Evolutionary conservation across 1,284 basidiomycete genomes (phyloP).

Genomic region (Hymenochaete sp.): DNA sequence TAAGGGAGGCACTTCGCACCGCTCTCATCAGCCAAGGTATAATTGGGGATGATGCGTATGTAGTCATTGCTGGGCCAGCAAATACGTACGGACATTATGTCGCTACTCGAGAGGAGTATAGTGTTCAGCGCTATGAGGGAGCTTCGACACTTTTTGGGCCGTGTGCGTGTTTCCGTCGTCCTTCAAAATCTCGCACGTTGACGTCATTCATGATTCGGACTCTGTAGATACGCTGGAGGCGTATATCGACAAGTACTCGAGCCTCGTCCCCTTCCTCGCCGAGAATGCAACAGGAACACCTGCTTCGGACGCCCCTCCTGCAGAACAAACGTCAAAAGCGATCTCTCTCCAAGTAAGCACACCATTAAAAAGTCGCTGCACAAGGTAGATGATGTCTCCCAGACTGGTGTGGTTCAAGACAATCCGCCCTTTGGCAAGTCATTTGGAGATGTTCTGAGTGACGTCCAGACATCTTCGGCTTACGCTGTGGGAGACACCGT

Average conservation of each 20-base stretch:
- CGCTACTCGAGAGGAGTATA: conserved; percentile 67
- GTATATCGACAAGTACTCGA: conserved; percentile 70
- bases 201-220: conserved; percentile 5
- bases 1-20: conserved; percentile 52
- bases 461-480: conserved; percentile 42
- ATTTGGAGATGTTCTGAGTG: conserved; percentile 60
- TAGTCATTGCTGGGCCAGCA: conserved; percentile 71
- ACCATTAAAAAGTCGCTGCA: neutral
- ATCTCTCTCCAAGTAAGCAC: conserved; percentile 57
- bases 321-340: conserved; percentile 55
- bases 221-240: conserved; percentile 61
- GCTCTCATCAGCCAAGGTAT: conserved; percentile 55
- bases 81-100: conserved; percentile 77
- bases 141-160: conserved; percentile 75
- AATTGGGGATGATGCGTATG: conserved; percentile 57
- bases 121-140: conserved; percentile 73
- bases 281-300: conserved; percentile 38
- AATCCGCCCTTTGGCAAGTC: conserved; percentile 43
- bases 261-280: conserved; percentile 53
- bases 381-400: too few species aligned
- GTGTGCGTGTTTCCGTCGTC: conserved; percentile 38
- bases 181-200: neutral
- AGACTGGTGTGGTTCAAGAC: conserved; percentile 61
- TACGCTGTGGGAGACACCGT: conserved; percentile 56
- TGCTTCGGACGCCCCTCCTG: conserved; percentile 57